These are phyloP conservation scores for Salvia hispanica DNA, from an alignment of 257 asterid genomes.

Conservation along the genomic window DNA sequence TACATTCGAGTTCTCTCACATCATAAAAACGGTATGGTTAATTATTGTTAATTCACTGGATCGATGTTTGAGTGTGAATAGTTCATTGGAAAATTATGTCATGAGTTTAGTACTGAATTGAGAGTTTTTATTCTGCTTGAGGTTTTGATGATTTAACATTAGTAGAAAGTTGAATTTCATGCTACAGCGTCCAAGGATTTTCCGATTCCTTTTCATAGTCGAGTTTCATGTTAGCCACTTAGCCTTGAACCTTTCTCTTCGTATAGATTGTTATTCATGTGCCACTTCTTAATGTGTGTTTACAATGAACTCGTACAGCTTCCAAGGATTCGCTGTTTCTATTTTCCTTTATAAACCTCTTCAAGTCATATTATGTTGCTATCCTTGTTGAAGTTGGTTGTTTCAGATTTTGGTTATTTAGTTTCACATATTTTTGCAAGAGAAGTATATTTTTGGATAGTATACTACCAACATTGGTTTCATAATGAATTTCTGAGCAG, in stretches of 20 bases:
- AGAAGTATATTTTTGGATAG: not conserved
- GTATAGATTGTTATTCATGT: not conserved
- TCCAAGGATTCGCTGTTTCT: not conserved
- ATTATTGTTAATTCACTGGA: not conserved
- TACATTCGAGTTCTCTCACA: not conserved
- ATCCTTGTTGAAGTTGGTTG: conserved; percentile 15
- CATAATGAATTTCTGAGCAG: conserved; percentile 41
- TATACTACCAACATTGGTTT: not conserved
- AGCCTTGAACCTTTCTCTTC: not conserved
- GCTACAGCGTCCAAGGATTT: not conserved
- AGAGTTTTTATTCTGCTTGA: not conserved
- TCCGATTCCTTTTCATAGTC: not conserved
- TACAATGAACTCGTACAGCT: conserved; percentile 14
- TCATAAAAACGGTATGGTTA: not conserved
- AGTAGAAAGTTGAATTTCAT: not conserved
- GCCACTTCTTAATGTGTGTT: conserved; percentile 19
- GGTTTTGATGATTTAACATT: conserved; percentile 7
- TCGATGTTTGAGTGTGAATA: not conserved
- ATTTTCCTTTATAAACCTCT: not conserved
- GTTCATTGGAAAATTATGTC: not conserved
- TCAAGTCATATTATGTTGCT: conserved; percentile 4
- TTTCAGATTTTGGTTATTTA: not conserved
- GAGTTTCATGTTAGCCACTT: not conserved
- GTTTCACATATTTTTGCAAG: conserved; percentile 2
- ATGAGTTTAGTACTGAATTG: not conserved